Base-by-base conservation (phyloP, 2,329 filamentous ascomycete genomes). In the Ascochyta viciae-villosae region DNA sequence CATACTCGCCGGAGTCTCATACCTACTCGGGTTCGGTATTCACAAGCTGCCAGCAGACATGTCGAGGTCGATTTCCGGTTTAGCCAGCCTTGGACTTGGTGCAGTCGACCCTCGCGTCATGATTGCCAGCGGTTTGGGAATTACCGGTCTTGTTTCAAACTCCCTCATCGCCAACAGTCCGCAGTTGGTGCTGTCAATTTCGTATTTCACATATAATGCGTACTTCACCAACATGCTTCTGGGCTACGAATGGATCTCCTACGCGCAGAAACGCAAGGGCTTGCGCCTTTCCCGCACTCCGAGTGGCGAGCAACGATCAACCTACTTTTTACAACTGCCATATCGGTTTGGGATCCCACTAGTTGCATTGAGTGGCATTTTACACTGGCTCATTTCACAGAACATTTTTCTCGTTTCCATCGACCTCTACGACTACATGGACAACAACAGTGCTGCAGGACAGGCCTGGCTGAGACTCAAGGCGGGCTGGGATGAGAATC, bases 381-480 rank as follows among this genome's bases (percentile, higher is more conserved):
- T 81, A 12, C 79, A 81, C 53, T 81, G 77, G 77, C 64, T 81
- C 6, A 65, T 79, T 4, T 81, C 79, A 0, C 76, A 80, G 40
- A 69, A 68, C 16, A 60, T 81, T 6, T 81, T 80, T 59, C 57
- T 81, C 5, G 73, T 75, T 29, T 29, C 27, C 27, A 29, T 29
- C 27, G 27, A 29, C 27, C 27, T 29, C 8, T 29, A 29, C 9
- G 27, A 29, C 27, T 29, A 29, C 27, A 29, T 12, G 27, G 27
- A 29, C 27, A 29, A 29, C 27, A 29, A 29, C 2, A 62, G 64
- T 6, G 60, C 79, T 8, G 65, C 70, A 16, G 33, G 53, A 10
- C 46, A 13, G 49, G 35, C 35, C 22, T 53, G 24, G 42, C 34
- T 23, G 22, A 34, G 27, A 29, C 3, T 10, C 27, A 7, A 15